phyloP scores from a whole-genome alignment of 2,329 filamentous ascomycete species.

The Scedosporium aurantiacum region DNA sequence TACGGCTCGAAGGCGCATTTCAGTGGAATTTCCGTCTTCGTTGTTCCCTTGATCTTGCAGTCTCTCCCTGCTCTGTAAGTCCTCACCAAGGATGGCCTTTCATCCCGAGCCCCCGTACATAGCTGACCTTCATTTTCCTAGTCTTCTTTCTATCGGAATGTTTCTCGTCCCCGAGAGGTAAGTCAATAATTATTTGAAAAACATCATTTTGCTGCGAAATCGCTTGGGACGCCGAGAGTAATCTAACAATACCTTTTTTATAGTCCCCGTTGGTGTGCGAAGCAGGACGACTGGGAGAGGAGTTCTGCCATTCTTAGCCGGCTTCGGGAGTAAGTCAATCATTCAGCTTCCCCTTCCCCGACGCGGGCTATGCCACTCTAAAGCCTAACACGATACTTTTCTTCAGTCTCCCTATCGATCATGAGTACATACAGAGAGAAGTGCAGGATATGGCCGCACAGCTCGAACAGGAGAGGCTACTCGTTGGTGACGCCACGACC shows the following conservation, averaged over 20 bases:
- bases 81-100: not conserved
- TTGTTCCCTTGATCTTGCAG: constrained; percentile 55
- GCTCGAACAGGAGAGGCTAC: constrained; percentile 49
- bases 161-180: constrained; percentile 41
- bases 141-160: constrained; percentile 48
- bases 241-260: constrained; percentile 14
- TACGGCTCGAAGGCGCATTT: constrained; percentile 40
- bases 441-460: constrained; percentile 50
- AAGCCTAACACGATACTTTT: not conserved
- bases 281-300: constrained; percentile 56
- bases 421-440: constrained; percentile 46
- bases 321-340: constrained; percentile 27
- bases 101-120: not conserved
- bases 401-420: constrained; percentile 36
- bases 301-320: constrained; percentile 43
- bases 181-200: not conserved
- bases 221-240: too few species aligned
- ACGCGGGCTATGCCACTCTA: too few species aligned
- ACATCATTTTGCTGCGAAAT: too few species aligned
- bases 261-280: constrained; percentile 57
- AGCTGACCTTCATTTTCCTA: constrained; percentile 10
- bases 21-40: constrained; percentile 36
- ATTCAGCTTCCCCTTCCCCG: constrained; percentile 20
- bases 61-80: constrained; percentile 46
- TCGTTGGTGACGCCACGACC: constrained; percentile 39